Evolutionary conservation across 2,329 filamentous ascomycete genomes (phyloP).

Genomic region (Talaromyces sp.): DNA sequence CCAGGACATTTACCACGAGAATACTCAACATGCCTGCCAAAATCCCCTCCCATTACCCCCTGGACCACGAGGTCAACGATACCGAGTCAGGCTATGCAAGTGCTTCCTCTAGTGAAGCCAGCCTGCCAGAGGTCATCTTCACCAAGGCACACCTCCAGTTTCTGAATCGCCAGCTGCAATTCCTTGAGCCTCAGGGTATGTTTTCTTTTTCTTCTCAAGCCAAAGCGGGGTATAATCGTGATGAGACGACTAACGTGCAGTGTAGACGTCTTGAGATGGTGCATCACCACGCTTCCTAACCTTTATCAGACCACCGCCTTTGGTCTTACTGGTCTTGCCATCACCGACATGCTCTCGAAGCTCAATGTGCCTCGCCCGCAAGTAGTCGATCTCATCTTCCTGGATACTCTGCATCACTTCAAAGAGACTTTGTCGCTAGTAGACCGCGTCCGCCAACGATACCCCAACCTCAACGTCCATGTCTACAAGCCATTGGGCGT

Average conservation of each 20-base stretch:
- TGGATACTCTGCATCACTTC: slow-evolving; percentile 82
- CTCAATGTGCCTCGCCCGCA: slow-evolving; percentile 47
- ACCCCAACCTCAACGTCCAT: slow-evolving; percentile 77
- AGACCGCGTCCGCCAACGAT: slow-evolving; percentile 69
- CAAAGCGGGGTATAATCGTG: slow-evolving; percentile 14
- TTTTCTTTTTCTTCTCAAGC: slow-evolving; percentile 16
- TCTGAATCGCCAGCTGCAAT: slow-evolving; percentile 83
- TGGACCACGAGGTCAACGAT: slow-evolving; percentile 50
- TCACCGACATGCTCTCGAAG: slow-evolving; percentile 65
- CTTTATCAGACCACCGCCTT: slow-evolving; percentile 86
- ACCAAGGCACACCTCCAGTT: slow-evolving; percentile 84
- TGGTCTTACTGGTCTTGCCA: slow-evolving; percentile 74
- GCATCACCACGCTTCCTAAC: slow-evolving; percentile 82
- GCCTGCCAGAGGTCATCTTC: slow-evolving; percentile 75
- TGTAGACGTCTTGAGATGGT: slow-evolving; percentile 83
- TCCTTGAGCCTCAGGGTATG: slow-evolving; percentile 73
- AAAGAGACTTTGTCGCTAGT: slow-evolving; percentile 71
- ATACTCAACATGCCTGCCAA: slow-evolving; percentile 37
- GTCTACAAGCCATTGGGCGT: slow-evolving; percentile 81
- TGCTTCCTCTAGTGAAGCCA: slow-evolving; percentile 59
- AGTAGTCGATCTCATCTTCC: slow-evolving; percentile 61
- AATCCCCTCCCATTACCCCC: slow-evolving; percentile 35
- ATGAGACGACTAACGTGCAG: slow-evolving; percentile 13
- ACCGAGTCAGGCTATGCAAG: slow-evolving; percentile 81
- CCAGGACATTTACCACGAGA: not conserved